Conservation (phyloP, 371 early-diverging fungal species). For the Mortierella sp. region DNA sequence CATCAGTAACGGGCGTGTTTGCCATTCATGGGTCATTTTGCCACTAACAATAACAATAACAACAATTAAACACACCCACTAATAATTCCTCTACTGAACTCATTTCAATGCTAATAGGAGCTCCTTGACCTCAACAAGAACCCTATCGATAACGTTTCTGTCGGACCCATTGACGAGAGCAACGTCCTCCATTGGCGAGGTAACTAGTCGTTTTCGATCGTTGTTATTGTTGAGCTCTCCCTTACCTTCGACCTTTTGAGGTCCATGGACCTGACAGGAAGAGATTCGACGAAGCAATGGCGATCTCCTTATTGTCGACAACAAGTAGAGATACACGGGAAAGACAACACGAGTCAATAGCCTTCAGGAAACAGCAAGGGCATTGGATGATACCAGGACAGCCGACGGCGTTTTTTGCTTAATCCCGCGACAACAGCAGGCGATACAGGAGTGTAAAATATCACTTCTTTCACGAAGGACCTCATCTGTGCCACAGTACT, state of each 20-base stretch:
- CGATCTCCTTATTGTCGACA: too few relatives aligned
- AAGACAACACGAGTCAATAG: too few relatives aligned
- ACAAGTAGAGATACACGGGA: too few relatives aligned
- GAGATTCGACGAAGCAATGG: background rate
- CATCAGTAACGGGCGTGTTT: background rate
- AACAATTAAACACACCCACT: background rate
- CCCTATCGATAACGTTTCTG: slow-evolving; percentile 76
- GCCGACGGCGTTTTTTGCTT: background rate
- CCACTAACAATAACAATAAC: background rate
- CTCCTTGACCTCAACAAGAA: slow-evolving; percentile 77
- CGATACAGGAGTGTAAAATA: background rate
- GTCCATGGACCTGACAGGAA: background rate
- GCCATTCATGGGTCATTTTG: background rate
- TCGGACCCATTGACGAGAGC: slow-evolving; percentile 74
- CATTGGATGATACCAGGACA: background rate
- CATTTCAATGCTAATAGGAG: slow-evolving; percentile 66
- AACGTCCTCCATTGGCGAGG: slow-evolving; percentile 89
- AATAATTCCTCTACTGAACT: background rate
- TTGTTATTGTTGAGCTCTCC: background rate
- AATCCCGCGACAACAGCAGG: background rate
- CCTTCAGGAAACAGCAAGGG: background rate
- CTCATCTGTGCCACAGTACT: background rate
- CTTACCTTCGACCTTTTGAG: background rate
- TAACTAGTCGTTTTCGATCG: slow-evolving; percentile 18
- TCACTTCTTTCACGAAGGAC: background rate